Conservation (phyloP, 2,329 filamentous ascomycete species). For the Myotisia sp. region DNA sequence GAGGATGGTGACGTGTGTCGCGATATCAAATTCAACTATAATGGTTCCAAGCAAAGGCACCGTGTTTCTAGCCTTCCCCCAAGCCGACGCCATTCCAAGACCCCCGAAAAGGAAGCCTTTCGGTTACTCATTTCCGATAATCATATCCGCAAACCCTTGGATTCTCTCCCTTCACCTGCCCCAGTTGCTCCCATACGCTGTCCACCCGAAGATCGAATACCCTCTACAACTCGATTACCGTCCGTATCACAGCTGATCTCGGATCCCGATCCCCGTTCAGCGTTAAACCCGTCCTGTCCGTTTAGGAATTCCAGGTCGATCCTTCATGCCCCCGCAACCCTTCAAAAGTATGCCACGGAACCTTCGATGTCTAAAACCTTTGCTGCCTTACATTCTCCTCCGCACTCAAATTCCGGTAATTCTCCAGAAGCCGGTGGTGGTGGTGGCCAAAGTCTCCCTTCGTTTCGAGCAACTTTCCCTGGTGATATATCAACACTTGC, state of each 20-base stretch:
- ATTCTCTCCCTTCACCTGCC: background rate
- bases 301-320: background rate
- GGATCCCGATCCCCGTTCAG: background rate
- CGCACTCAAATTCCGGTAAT: slow-evolving; percentile 19
- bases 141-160: background rate
- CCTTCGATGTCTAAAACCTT: slow-evolving; percentile 18
- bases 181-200: background rate
- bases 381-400: slow-evolving; percentile 27
- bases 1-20: too few species aligned
- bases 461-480: slow-evolving; percentile 27
- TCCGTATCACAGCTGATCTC: slow-evolving; percentile 3
- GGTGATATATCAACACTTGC: slow-evolving; percentile 13
- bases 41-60: too few species aligned
- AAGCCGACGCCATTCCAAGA: background rate
- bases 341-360: background rate
- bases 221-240: slow-evolving; percentile 1
- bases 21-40: too few species aligned
- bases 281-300: background rate
- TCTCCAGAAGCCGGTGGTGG: slow-evolving; percentile 24
- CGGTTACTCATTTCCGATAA: background rate
- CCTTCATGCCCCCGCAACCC: background rate
- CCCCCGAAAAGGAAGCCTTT: background rate
- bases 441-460: slow-evolving; percentile 26
- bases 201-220: background rate
- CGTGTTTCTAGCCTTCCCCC: background rate